These are phyloP conservation scores for Neobulgaria alba DNA, from an alignment of 2,329 filamentous ascomycete genomes.

Conservation along the genomic window DNA sequence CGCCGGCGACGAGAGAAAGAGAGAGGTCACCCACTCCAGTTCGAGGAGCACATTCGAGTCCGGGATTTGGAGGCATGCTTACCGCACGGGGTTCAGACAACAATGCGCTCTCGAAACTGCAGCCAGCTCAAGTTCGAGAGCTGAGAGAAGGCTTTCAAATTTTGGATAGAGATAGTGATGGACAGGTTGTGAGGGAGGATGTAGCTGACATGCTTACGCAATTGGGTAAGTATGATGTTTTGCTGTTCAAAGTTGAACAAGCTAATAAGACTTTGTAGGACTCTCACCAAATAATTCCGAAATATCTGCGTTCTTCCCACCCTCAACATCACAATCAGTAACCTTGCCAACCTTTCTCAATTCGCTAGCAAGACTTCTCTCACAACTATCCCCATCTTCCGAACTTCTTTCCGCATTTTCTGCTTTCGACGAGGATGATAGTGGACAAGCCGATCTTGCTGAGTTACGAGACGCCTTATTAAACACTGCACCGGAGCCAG, in stretches of 20 bases:
- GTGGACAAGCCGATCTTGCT: slow-evolving; percentile 77
- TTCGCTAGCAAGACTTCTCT: slow-evolving; percentile 65
- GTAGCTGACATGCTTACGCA: slow-evolving; percentile 82
- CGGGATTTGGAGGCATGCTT: slow-evolving; percentile 25
- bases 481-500: slow-evolving; percentile 70
- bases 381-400: slow-evolving; percentile 63
- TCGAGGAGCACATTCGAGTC: slow-evolving; percentile 20
- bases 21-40: slow-evolving; percentile 25
- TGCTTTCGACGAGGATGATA: slow-evolving; percentile 93
- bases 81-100: slow-evolving; percentile 15
- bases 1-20: slow-evolving; percentile 27
- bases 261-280: slow-evolving; percentile 37
- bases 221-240: slow-evolving; percentile 47
- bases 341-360: slow-evolving; percentile 82
- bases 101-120: slow-evolving; percentile 61
- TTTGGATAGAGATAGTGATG: slow-evolving; percentile 82
- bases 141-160: slow-evolving; percentile 92
- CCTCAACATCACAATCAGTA: slow-evolving; percentile 61
- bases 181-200: slow-evolving; percentile 71
- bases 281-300: slow-evolving; percentile 64
- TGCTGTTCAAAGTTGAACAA: neutral
- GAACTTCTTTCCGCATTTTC: slow-evolving; percentile 87
- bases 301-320: slow-evolving; percentile 75
- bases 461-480: slow-evolving; percentile 79
- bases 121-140: slow-evolving; percentile 74